Evolutionary conservation across 1,139 yeast species (phyloP), one percentile per base, ranked within the genome.

Genomic region (Kodamaea alishanica): DNA sequence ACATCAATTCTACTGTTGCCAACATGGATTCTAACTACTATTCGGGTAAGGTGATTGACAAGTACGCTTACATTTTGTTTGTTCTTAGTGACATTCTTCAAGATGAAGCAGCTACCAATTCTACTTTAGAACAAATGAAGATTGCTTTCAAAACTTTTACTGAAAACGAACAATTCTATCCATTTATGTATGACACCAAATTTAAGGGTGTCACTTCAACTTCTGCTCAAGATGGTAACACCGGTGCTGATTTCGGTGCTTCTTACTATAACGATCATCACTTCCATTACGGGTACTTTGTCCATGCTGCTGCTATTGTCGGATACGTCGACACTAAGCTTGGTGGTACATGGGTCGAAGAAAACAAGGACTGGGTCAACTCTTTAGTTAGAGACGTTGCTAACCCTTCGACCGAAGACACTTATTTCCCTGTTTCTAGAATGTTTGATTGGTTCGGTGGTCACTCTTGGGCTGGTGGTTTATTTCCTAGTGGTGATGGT

Each of bases 391-490:
- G 94, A 56, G 94, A 85, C 55, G 88, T 82, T 39, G 88, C 90
- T 28, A 84, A 85, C 52, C 94, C 89, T 26, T 74, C 81, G 41
- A 58, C 42, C 26, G 67, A 65, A 3, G 94, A 84, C 56, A 40
- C 67, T 2, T 74, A 73, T 55, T 86, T 84, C 79, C 95, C 95
- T 4, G 84, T 79, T 10, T 83, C 77, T 34, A 74, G 95, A 56
- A 74, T 73, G 72, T 86, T 85, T 60, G 92, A 84, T 58, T 86
- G 86, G 87, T 86, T 64, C 63, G 72, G 73, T 33, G 95, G 95
- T 26, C 95, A 86, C 59, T 83, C 94, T 2, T 85, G 92, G 89
- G 94, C 95, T 6, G 77, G 77, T 42, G 95, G 95, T 11, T 65
- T 85, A 46, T 81, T 77, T 53, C 76, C 73, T 28, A 65, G 79